These are phyloP conservation scores for Boletus sp. DNA, from an alignment of 768 basidiomycete genomes.

Conservation along the genomic window DNA sequence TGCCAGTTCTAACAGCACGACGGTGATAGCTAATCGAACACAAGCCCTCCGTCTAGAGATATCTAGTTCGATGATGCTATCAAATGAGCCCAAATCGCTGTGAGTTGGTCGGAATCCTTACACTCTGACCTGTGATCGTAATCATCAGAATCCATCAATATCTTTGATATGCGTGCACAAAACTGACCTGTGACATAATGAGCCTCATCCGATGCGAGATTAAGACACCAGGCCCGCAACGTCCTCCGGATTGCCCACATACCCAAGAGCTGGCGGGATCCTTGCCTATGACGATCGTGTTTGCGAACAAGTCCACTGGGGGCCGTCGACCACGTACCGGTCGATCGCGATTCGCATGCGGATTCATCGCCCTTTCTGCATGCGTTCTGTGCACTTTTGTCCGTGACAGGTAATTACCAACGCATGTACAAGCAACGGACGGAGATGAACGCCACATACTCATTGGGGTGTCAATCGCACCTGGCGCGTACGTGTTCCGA, in stretches of 20 bases:
- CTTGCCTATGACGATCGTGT: not conserved
- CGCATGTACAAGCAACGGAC: not conserved
- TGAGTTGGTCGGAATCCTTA: not conserved
- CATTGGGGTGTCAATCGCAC: slow-evolving; percentile 7
- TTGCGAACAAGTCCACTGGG: not conserved
- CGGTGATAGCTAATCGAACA: not conserved
- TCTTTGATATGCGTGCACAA: not conserved
- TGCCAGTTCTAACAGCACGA: not conserved
- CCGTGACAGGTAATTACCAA: not conserved
- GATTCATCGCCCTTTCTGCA: not conserved
- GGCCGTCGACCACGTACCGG: not conserved
- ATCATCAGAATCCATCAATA: not conserved
- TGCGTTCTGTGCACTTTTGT: not conserved
- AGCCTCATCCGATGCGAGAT: not conserved
- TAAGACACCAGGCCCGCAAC: not conserved
- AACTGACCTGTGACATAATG: not conserved
- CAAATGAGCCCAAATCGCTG: not conserved
- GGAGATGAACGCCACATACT: slow-evolving; percentile 14
- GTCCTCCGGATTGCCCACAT: not conserved
- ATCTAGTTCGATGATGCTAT: not conserved
- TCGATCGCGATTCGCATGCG: not conserved
- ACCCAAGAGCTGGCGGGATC: not conserved
- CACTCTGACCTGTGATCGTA: not conserved
- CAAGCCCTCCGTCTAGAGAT: not conserved
- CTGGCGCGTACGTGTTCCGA: slow-evolving; percentile 40